phyloP scores from a whole-genome alignment of 2,329 filamentous ascomycete species.

The Botrytis sinoallii region DNA sequence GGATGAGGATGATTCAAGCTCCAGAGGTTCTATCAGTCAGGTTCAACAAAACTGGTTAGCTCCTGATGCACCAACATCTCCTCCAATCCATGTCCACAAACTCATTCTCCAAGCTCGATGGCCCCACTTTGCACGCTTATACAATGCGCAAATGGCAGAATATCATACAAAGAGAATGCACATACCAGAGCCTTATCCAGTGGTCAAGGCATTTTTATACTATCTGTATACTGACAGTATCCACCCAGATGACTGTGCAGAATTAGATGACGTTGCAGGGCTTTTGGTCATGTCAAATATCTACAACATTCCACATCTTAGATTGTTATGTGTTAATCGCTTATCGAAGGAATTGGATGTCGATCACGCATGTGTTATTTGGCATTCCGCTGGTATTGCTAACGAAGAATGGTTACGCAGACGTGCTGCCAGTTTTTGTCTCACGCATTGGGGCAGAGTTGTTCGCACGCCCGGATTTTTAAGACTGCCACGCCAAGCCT shows the following conservation, averaged over 20 bases:
- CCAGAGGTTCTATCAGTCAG: constrained; percentile 43
- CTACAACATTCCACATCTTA: constrained; percentile 92
- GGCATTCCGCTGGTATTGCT: constrained; percentile 88
- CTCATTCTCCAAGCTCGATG: constrained; percentile 92
- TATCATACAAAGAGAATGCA: constrained; percentile 98
- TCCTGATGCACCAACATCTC: constrained; percentile 64
- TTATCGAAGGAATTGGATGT: constrained; percentile 89
- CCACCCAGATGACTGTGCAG: constrained; percentile 52
- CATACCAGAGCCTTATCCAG: constrained; percentile 91
- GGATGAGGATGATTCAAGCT: constrained; percentile 58
- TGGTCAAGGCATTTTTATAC: constrained; percentile 91
- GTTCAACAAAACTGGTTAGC: constrained; percentile 52
- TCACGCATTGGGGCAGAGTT: constrained; percentile 91
- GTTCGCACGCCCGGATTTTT: constrained; percentile 88
- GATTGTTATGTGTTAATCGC: constrained; percentile 85
- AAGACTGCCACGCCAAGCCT: constrained; percentile 69
- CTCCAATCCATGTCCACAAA: constrained; percentile 89
- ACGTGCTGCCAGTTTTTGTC: constrained; percentile 81
- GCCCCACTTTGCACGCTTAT: constrained; percentile 93
- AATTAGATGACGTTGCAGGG: constrained; percentile 83
- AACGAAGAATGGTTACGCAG: constrained; percentile 92
- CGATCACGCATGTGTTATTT: constrained; percentile 90
- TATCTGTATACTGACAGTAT: constrained; percentile 98
- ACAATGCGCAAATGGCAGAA: constrained; percentile 92
- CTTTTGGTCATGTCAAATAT: constrained; percentile 97